These are phyloP conservation scores for Drechslerella coelobrocha DNA, from an alignment of 2,329 filamentous ascomycete species.

Conservation along the genomic window DNA sequence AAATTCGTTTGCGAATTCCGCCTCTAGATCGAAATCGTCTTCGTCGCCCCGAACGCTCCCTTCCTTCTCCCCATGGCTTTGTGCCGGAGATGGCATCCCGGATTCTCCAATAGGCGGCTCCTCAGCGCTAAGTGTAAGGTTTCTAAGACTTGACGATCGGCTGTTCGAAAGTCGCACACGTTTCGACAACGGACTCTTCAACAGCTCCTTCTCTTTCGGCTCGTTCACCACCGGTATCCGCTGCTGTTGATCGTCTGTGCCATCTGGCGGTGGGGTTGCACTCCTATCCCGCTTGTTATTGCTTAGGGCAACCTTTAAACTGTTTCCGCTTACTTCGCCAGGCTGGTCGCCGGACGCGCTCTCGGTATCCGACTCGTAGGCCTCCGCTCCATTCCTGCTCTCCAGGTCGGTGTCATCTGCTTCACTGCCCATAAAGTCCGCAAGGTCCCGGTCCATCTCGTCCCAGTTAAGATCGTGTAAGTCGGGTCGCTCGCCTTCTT, in stretches of 20 bases:
- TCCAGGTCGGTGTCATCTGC: slow-evolving; percentile 48
- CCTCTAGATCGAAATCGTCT: slow-evolving; percentile 47
- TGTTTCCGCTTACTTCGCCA: not conserved
- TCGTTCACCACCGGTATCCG: slow-evolving; percentile 7
- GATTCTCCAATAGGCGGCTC: slow-evolving; percentile 39
- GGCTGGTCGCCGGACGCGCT: slow-evolving; percentile 38
- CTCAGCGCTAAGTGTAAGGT: slow-evolving; percentile 41
- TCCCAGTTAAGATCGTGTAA: slow-evolving; percentile 53
- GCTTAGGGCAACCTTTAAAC: slow-evolving; percentile 32
- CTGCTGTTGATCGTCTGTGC: slow-evolving; percentile 26
- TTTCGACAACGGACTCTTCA: slow-evolving; percentile 47
- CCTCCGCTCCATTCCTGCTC: slow-evolving; percentile 41
- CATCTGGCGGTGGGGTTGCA: slow-evolving; percentile 42
- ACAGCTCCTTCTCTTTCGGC: slow-evolving; percentile 37
- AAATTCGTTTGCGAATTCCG: slow-evolving; percentile 46
- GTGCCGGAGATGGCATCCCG: slow-evolving; percentile 47
- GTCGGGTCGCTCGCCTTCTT: slow-evolving; percentile 55
- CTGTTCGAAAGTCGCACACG: slow-evolving; percentile 43
- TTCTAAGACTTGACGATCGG: slow-evolving; percentile 46
- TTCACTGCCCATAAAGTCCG: slow-evolving; percentile 47
- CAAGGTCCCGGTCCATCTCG: slow-evolving; percentile 46
- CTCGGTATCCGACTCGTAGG: slow-evolving; percentile 41
- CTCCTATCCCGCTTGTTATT: slow-evolving; percentile 40
- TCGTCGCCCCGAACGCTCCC: slow-evolving; percentile 35
- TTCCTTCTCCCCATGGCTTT: slow-evolving; percentile 38